Evolutionary conservation across 371 early-diverging fungal species (phyloP), one percentile per base, ranked within the genome.

Genomic region (Homolaphlyctis polyrhiza): DNA sequence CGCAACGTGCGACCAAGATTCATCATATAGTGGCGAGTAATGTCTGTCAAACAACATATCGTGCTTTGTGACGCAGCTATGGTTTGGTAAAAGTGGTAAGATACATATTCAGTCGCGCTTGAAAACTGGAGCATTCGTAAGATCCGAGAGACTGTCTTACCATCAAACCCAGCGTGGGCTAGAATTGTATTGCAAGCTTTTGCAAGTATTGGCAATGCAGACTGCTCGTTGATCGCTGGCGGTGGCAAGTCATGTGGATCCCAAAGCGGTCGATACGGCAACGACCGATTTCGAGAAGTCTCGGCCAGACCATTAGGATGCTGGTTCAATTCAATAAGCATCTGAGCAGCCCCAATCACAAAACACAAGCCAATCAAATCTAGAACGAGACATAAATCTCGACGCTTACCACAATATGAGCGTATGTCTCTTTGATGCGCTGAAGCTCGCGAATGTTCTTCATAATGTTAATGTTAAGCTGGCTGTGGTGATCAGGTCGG

Each of bases 131-230:
- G 16, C 45, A 16, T 45, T 45, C 23, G 45, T 23, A 45, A 16
- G 23, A 45, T 45, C 45, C 23, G 23, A 18, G 18, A 45, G 3
- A 59, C 69, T n/a, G n/a, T n/a, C n/a, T 34, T 35, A 78, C 77
- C 60, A 62, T 96, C 95, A 78, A 95, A 96, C 16, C 97, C 97
- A 32, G 89, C 82, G 70, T 96, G 94, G 47, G 87, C 80, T 35
- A 94, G 78, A 35, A 94, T 65, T 64, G 87, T 83, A 0, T 87
- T 75, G 5, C 81, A 71, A 3, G 84, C 80, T 27, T 91, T 87
- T 55, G 83, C 77, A 54, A 87, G 61, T 50, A 92, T 74, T 23
- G 77, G 79, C 36, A 81, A 76, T 2, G 90, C 89, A 0, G 90
- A 69, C 11, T 72, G 68, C 1, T 66, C 62, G 65, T 87, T 82